Evolutionary conservation across 2,329 filamentous ascomycete genomes (phyloP), one percentile per base, ranked within the genome.

Genomic region (Fusarium sp.): DNA sequence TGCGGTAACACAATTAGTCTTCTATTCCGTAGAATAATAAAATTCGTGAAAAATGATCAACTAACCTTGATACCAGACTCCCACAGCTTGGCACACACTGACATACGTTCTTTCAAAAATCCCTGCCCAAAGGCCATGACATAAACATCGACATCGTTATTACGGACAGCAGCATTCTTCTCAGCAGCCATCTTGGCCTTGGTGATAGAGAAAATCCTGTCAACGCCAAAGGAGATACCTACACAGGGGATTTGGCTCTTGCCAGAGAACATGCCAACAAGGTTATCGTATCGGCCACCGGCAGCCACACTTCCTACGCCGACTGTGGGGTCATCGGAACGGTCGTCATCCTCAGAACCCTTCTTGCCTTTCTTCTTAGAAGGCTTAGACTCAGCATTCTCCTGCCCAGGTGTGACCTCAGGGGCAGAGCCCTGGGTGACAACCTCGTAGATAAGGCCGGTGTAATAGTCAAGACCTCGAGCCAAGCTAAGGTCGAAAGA

Each of bases 111-210:
- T 74, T 91, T 90, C 60, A 97, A 83, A 81, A 95, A 95, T 25
- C 91, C 93, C 83, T 95, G 95, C 58, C 93, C 95, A 78, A 98
- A 94, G 0, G 94, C 94, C 94, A 98, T 98, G 78, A 98, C 92
- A 82, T 91, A 98, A 49, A 95, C 94, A 79, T 98, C 95, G 5
- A 95, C 92, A 76, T 96, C 93, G 78, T 91, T 94, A 72, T 87
- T 69, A 45, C 76, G 76, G 39, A 77, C 76, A 13, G 66, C 53
- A 86, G 71, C 93, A 86, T 57, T 87, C 76, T 88, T 86, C 64
- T 89, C 88, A 63, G 87, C 88, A 69, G 89, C 90, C 80, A 94
- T 86, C 54, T 70, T 87, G 17, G 93, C 91, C 81, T 97, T 95
- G 72, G 92, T 94, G 79, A 98, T 95, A 76, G 93, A 94, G 84